Base-by-base conservation (phyloP, 768 basidiomycete genomes). In the Agrocybe pediades region DNA sequence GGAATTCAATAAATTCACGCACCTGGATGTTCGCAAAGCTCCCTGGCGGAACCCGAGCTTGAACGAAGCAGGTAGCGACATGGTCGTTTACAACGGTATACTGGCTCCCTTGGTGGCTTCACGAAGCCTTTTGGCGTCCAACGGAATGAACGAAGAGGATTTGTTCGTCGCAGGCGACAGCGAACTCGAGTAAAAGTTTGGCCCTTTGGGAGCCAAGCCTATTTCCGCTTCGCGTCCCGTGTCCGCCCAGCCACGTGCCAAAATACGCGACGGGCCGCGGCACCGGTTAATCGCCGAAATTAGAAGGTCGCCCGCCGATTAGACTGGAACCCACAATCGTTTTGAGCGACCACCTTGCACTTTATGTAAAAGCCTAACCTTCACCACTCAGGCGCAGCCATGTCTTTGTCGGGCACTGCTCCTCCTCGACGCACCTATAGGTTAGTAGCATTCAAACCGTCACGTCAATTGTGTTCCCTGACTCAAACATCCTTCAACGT, bases 401-500 rank as follows among this genome's bases (percentile, higher is more conserved):
- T 36, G 33, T 36, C 33, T 36, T 13, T 53, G 52, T 39, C 26
- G 8, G 26, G 25, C n/a, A 46, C 33, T 11, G 46, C 29, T 9
- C 51, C 50, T 2, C 50, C 41, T 40, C 39, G 51, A 19, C 46
- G 47, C 21, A 56, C 55, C 23, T 56, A 56, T 20, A 47, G 55
- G 55, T 52, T 21, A 25, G 52, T 23, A 15, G 6, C 19, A 17
- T 51, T 17, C n/a, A 39, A 15, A 11, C 15, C 9, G 24, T 21
- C 19, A 41, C 25, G 4, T 16, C 27, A 36, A 15, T 20, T 23
- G 25, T 13, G 9, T n/a, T 17, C 23, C 26, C 17, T 49, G 17
- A 24, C 16, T 43, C 17, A 21, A n/a, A n/a, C n/a, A n/a, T n/a
- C n/a, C n/a, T n/a, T n/a, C n/a, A n/a, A n/a, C n/a, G n/a, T n/a